phyloP scores from a whole-genome alignment of 140 eudicot genomes.

The Ambrosia hybrid region DNA sequence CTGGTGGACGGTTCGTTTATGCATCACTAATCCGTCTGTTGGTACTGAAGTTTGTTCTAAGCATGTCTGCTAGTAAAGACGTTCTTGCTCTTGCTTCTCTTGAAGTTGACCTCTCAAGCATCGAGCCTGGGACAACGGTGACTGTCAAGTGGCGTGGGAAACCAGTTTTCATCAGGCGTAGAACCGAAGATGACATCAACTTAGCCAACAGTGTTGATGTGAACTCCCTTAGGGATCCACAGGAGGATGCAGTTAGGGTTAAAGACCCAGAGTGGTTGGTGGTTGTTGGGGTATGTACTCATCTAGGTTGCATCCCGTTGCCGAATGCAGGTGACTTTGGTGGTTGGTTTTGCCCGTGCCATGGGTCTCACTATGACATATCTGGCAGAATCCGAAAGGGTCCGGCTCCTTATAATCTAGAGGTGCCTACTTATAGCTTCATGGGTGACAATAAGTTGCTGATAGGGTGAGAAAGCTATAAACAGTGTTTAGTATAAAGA shows the following conservation, averaged over 20 bases:
- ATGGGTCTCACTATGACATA: constrained; percentile 71
- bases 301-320: constrained; percentile 60
- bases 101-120: constrained; percentile 62
- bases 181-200: constrained; percentile 51
- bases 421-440: constrained; percentile 64
- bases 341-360: constrained; percentile 76
- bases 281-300: constrained; percentile 66
- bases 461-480: constrained; percentile 39
- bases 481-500: constrained; percentile 6
- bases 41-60: constrained; percentile 56
- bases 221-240: constrained; percentile 59
- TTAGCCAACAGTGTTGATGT: constrained; percentile 55
- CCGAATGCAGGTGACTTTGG: constrained; percentile 72
- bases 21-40: constrained; percentile 58
- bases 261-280: constrained; percentile 66
- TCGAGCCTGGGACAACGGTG: constrained; percentile 58
- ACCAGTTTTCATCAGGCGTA: constrained; percentile 62
- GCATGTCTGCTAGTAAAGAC: constrained; percentile 72
- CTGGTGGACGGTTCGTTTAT: constrained; percentile 67
- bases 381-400: constrained; percentile 73
- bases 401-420: constrained; percentile 63
- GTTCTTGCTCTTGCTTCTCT: constrained; percentile 70
- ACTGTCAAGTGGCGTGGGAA: constrained; percentile 77
- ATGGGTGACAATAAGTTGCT: constrained; percentile 55
- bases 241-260: constrained; percentile 55